Base-by-base conservation (phyloP, 108 stramenopile genomes). In the Cyclotella cryptica region DNA sequence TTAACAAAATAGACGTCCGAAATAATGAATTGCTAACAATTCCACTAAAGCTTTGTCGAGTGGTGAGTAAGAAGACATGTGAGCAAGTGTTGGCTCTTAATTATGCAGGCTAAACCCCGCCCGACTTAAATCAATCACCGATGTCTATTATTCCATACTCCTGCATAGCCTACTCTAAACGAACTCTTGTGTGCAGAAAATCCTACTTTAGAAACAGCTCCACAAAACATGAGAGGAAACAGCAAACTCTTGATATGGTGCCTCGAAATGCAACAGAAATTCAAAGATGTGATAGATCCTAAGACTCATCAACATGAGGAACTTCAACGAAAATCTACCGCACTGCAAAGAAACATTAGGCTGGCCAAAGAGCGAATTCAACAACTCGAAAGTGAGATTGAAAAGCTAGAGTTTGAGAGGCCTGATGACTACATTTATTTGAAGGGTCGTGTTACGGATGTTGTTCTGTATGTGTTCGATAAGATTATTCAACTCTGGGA, bases 201-300 rank as follows among this genome's bases (percentile, higher is more conserved):
- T 66, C 51, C 68, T 10, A 64, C 68, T 18, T 60, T 81, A 19
- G 52, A 5, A 28, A 35, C 67, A 10, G 71, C 72, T 0, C 80
- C 80, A 53, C 52, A 51, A 30, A 54, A 74, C 30, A 81, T 81
- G 80, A 74, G 72, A 70, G 66, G 73, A 13, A 65, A 81, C 42
- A 81, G 58, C 21, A 53, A 53, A 15, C 72, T 81, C 6, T 42
- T 81, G 18, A 46, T 80, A 7, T 66, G 28, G 26, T 80, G 79
- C 52, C 72, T 80, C 11, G 79, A 80, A 27, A 69, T 74, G 66
- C 79, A 80, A 51, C 79, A 73, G 27, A 73, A 73, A 44, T 80
- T 66, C 54, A 73, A 69, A 44, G 79, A 80, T 41, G 58, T 55
- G 26, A 66, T 62, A 35, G 57, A 47, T 52, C 66, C 79, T 44